Base-by-base conservation (phyloP, 2,329 filamentous ascomycete species). In the Pseudocercospora musae region DNA sequence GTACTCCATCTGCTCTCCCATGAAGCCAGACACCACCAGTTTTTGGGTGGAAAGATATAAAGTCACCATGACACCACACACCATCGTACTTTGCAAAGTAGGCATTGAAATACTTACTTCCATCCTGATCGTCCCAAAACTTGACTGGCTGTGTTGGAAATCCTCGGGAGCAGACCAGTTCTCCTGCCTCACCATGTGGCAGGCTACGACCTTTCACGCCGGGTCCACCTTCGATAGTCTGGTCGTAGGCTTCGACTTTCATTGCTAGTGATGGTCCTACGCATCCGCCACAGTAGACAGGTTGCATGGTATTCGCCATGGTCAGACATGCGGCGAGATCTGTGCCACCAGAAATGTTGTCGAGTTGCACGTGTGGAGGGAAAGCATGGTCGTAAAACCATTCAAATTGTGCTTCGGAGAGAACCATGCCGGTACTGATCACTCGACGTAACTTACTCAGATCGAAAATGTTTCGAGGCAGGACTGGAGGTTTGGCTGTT, bases 31-130 rank as follows among this genome's bases (percentile, higher is more conserved):
- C 73, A 50, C 85, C 83, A 6, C 85, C 84, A 0, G 90, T 93
- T 3, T 77, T 67, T 0, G 90, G 89, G 70, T 94, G 86, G 13
- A 90, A 78, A 37, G 84, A 82, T 70, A 91, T 87, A 73, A 93
- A 94, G 71, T 95, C 91, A 21, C 91, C 91, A 66, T 95, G 91
- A 0, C 89, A 89, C 91, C 91, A 95, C 1, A 90, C 89, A 59
- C 86, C 72, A 11, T 79, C 78, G 59, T 79, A 82, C 6, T 79
- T 76, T 31, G 70, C 76, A 63, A 79, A 82, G 57, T 82, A 82
- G 0, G 78, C 78, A 27, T 76, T 76, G 29, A 78, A 78, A 54
- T 82, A 82, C 58, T 76, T 77, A 46, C 77, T 70, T 0, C 76
- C 78, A 0, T 65, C 62, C 58, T n/a, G 72, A 48, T 80, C 78